phyloP scores from a whole-genome alignment of 768 basidiomycete species.

The Pilatotrama ljubarskyi region DNA sequence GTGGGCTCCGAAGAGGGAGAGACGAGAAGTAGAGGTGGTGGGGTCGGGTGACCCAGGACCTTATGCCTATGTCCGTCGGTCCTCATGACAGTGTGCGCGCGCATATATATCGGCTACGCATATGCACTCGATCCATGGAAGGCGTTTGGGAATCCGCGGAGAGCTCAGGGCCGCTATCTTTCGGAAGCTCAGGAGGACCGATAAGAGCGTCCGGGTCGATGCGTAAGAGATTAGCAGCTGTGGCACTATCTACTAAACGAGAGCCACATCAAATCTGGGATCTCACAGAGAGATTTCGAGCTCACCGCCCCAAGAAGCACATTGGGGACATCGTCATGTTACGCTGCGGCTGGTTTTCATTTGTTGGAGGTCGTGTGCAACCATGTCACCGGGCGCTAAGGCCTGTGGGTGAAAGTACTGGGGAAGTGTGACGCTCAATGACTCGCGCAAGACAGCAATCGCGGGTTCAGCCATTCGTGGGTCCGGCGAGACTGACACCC shows the following conservation, averaged over 20 bases:
- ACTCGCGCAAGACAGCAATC: neutral
- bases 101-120: constrained; percentile 9
- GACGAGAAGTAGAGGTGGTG: neutral
- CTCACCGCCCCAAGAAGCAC: neutral
- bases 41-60: constrained; percentile 9
- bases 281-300: neutral
- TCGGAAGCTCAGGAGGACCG: constrained; percentile 1
- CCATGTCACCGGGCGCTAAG: neutral
- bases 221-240: constrained; percentile 15
- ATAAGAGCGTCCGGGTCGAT: constrained; percentile 10
- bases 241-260: constrained; percentile 2
- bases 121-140: neutral
- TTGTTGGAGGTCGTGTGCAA: neutral
- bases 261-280: neutral
- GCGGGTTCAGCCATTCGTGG: neutral
- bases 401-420: neutral
- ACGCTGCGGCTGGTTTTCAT: neutral
- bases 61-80: constrained; percentile 2
- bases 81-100: neutral
- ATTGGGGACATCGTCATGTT: too few relatives aligned
- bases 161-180: constrained; percentile 8
- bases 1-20: neutral
- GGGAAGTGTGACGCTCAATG: neutral
- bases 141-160: neutral
- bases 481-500: neutral